Percentiles rank a stretch among this genome's conserved stretches.
Conservation (phyloP, 2,329 filamentous ascomycete species). For the Chaetomiaceae sp. region DNA sequence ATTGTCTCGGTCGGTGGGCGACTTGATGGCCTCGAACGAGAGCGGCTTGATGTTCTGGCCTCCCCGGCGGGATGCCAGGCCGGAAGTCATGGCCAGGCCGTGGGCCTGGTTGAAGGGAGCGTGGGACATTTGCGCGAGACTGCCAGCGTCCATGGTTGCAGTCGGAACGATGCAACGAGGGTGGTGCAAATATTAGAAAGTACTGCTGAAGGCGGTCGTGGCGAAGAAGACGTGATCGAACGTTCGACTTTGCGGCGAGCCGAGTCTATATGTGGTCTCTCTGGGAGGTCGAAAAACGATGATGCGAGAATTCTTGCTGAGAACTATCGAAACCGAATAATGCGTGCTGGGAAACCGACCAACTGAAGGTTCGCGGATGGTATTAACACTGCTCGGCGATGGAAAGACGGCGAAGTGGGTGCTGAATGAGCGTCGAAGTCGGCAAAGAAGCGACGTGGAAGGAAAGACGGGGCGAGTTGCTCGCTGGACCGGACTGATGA, state of each 20-base stretch:
- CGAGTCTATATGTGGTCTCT: conserved; percentile 24
- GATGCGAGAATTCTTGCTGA: conserved; percentile 22
- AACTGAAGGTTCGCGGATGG: conserved; percentile 5
- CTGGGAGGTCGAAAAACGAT: conserved; percentile 20
- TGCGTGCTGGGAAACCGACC: conserved; percentile 6
- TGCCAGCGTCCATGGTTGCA: conserved; percentile 81
- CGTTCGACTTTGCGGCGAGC: conserved; percentile 22
- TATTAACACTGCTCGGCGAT: conserved; percentile 23
- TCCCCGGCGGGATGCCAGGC: conserved; percentile 80
- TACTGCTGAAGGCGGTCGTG: conserved; percentile 13
- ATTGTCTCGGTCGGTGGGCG: conserved; percentile 63
- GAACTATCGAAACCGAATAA: conserved; percentile 13
- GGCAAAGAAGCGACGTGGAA: conserved; percentile 16
- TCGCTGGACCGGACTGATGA: neutral
- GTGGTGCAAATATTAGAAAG: conserved; percentile 12
- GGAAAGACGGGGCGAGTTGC: conserved; percentile 14
- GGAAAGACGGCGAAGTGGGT: conserved; percentile 21
- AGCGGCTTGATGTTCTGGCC: conserved; percentile 87
- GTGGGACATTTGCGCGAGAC: conserved; percentile 99
- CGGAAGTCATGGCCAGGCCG: conserved; percentile 70
- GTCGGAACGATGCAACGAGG: neutral
- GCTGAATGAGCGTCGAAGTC: conserved; percentile 25
- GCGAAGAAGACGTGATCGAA: conserved; percentile 26
- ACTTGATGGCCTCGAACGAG: conserved; percentile 68
- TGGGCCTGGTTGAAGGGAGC: conserved; percentile 68